phyloP scores from a whole-genome alignment of 2,329 filamentous ascomycete genomes.

The Diaporthe ilicicola region DNA sequence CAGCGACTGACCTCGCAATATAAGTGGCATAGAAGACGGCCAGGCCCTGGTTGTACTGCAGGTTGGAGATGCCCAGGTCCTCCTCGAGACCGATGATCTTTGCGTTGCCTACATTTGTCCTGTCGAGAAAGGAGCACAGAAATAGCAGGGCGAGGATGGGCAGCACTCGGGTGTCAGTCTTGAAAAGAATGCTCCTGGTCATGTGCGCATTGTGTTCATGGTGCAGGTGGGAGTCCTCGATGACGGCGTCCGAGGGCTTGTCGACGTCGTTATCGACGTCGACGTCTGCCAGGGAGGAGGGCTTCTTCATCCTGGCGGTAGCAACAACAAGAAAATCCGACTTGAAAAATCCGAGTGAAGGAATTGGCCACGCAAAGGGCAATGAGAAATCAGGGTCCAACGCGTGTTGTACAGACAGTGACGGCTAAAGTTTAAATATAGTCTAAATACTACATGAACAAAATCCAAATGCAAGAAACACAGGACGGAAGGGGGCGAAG shows the following conservation, averaged over 20 bases:
- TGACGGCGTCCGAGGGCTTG: constrained; percentile 36
- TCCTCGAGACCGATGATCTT: constrained; percentile 69
- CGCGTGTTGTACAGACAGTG: neutral
- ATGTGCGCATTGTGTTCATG: constrained; percentile 33
- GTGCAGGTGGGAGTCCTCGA: constrained; percentile 31
- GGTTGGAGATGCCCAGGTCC: constrained; percentile 65
- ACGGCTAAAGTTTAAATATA: neutral
- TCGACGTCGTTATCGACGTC: constrained; percentile 23
- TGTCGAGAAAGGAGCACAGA: constrained; percentile 70
- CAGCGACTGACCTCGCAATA: constrained; percentile 57
- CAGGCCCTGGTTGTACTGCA: constrained; percentile 71
- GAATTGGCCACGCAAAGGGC: neutral
- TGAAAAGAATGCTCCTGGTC: constrained; percentile 40
- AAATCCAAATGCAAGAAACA: neutral
- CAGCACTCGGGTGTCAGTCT: constrained; percentile 59
- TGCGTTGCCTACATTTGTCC: constrained; percentile 79
- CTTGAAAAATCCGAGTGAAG: too few relatives aligned
- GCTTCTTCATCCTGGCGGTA: constrained; percentile 23
- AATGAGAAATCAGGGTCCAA: neutral
- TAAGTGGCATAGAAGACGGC: constrained; percentile 73
- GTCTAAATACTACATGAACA: neutral
- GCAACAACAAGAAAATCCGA: neutral
- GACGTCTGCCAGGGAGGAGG: constrained; percentile 5
- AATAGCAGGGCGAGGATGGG: constrained; percentile 71
- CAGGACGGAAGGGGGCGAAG: neutral